phyloP scores from a whole-genome alignment of 1,139 yeast species.

The Tardiomyces digboiensis region DNA sequence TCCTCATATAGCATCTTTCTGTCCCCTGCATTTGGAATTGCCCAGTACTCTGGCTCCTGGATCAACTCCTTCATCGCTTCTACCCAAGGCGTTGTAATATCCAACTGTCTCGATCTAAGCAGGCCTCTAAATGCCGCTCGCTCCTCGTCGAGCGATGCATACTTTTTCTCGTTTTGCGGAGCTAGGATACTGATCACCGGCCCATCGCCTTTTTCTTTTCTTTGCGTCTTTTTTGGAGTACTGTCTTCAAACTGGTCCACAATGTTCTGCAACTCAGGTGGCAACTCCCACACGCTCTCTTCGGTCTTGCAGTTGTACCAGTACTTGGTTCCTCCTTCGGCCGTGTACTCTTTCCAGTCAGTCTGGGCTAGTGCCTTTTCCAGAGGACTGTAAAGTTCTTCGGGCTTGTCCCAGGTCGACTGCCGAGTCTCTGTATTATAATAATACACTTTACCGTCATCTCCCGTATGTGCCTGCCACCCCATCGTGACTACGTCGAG shows the following conservation, averaged over 20 bases:
- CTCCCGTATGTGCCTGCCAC: slow-evolving; percentile 63
- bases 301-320: slow-evolving; percentile 60
- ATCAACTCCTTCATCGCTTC: slow-evolving; percentile 54
- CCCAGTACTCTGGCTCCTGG: slow-evolving; percentile 61
- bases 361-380: slow-evolving; percentile 29
- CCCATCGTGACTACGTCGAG: no score
- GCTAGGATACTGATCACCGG: slow-evolving; percentile 1
- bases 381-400: slow-evolving; percentile 29
- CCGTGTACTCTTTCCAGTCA: slow-evolving; percentile 53
- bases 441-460: slow-evolving; percentile 63
- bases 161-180: slow-evolving; percentile 1
- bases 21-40: slow-evolving; percentile 47
- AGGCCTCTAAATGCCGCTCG: slow-evolving; percentile 37
- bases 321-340: slow-evolving; percentile 65
- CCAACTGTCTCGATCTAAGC: slow-evolving; percentile 46
- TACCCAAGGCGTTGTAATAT: slow-evolving; percentile 47
- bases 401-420: slow-evolving; percentile 81
- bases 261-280: slow-evolving; percentile 31
- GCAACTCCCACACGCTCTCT: slow-evolving; percentile 76
- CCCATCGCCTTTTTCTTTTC: background rate
- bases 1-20: slow-evolving; percentile 56
- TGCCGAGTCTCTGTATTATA: slow-evolving; percentile 56
- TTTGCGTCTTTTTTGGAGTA: background rate
- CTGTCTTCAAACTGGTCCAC: slow-evolving; percentile 4
- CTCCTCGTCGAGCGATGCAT: slow-evolving; percentile 1